phyloP scores from a whole-genome alignment of 1,284 basidiomycete genomes.

The Cryptococcus sp. region DNA sequence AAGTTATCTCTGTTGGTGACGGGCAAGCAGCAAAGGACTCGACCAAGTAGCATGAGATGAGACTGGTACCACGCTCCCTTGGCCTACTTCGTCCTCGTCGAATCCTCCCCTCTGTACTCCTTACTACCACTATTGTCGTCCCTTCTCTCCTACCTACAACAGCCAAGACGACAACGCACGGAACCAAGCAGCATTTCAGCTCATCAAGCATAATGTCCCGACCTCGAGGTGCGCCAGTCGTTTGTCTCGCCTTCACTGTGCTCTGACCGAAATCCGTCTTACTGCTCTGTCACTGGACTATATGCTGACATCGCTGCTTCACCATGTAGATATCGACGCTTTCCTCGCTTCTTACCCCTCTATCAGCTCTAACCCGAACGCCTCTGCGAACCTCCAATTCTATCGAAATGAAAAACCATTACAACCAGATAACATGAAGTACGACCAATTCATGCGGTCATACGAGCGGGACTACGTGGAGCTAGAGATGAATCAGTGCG shows the following conservation, averaged over 20 bases:
- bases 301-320: neutral
- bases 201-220: slow-evolving; percentile 6
- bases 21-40: too few species aligned
- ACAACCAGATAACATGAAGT: slow-evolving; percentile 63
- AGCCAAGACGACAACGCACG: neutral
- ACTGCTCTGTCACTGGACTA: too few species aligned
- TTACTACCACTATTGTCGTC: too few species aligned
- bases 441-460: slow-evolving; percentile 66
- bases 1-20: too few species aligned
- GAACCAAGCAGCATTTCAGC: neutral
- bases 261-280: too few species aligned
- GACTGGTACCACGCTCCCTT: too few species aligned
- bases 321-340: slow-evolving; percentile 26
- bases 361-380: slow-evolving; percentile 52
- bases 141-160: neutral
- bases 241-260: neutral
- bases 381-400: slow-evolving; percentile 63
- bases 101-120: too few species aligned
- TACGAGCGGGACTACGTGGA: slow-evolving; percentile 63
- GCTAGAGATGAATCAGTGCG: slow-evolving; percentile 65
- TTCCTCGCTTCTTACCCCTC: slow-evolving; percentile 66
- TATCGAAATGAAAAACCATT: slow-evolving; percentile 63
- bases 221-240: slow-evolving; percentile 8
- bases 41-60: too few species aligned
- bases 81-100: too few species aligned